Conservation (phyloP, 768 basidiomycete species). For the Tremella mesenterica region DNA sequence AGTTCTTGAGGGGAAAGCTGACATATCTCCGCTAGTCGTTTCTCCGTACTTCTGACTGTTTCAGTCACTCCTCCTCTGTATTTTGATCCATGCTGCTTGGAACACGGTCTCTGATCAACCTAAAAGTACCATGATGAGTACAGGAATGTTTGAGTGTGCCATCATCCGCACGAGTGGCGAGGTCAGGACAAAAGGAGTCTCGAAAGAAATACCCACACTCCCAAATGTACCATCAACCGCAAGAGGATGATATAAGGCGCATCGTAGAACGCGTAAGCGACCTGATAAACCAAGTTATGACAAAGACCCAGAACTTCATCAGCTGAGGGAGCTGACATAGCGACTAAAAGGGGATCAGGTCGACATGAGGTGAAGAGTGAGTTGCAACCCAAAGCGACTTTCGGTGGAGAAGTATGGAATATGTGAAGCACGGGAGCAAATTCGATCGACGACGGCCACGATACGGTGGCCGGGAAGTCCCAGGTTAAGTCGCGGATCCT, state of each 20-base stretch:
- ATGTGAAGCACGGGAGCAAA: too few relatives aligned
- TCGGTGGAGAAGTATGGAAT: too few relatives aligned
- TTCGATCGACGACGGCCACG: too few relatives aligned
- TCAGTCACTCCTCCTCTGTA: too few relatives aligned
- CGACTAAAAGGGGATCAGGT: too few relatives aligned
- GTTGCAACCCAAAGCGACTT: too few relatives aligned
- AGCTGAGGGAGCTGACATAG: constrained; percentile 21
- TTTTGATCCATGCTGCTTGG: too few relatives aligned
- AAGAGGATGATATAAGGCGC: constrained; percentile 80
- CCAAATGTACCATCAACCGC: constrained; percentile 85
- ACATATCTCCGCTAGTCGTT: constrained; percentile 19
- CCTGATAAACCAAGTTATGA: constrained; percentile 70
- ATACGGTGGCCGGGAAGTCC: too few relatives aligned
- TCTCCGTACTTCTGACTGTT: constrained; percentile 22
- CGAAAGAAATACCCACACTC: constrained; percentile 65
- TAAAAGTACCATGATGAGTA: too few relatives aligned
- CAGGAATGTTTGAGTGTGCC: neutral
- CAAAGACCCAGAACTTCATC: constrained; percentile 25
- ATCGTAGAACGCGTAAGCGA: constrained; percentile 90
- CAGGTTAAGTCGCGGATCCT: too few relatives aligned
- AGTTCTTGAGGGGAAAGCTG: constrained; percentile 29
- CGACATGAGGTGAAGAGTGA: too few relatives aligned
- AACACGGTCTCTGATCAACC: too few relatives aligned
- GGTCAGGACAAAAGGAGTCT: neutral
- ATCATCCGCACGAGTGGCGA: neutral